Percentiles rank a stretch among this genome's conserved stretches.
Conservation (phyloP, 2,329 filamentous ascomycete species). For the Botrytis aclada region DNA sequence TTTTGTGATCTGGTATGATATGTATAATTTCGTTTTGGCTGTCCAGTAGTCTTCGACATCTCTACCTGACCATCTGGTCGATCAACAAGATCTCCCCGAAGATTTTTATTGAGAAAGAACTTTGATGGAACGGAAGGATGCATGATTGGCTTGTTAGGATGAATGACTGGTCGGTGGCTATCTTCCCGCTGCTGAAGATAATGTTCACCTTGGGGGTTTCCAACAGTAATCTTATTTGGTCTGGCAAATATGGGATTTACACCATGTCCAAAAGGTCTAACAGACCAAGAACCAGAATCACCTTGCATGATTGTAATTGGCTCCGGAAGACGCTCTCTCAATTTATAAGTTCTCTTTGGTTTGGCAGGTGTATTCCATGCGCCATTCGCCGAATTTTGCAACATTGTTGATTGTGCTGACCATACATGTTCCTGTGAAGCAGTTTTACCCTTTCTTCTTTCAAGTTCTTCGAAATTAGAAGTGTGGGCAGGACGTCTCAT, state of each 20-base stretch:
- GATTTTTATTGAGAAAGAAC: slow-evolving; percentile 15
- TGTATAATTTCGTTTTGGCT: slow-evolving; percentile 8
- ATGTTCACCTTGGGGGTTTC: slow-evolving; percentile 22
- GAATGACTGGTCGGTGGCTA: slow-evolving; percentile 32
- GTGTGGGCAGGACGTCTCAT: background rate
- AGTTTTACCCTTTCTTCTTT: slow-evolving; percentile 12
- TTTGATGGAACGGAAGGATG: slow-evolving; percentile 28
- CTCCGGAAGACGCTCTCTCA: slow-evolving; percentile 30
- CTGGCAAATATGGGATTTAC: slow-evolving; percentile 33
- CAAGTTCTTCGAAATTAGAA: slow-evolving; percentile 19
- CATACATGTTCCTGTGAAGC: slow-evolving; percentile 21
- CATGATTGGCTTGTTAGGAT: slow-evolving; percentile 25
- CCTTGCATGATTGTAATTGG: slow-evolving; percentile 36
- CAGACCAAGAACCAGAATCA: slow-evolving; percentile 33
- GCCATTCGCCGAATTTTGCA: slow-evolving; percentile 32
- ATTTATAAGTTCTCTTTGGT: slow-evolving; percentile 10
- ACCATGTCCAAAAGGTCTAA: slow-evolving; percentile 36
- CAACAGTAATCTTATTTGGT: slow-evolving; percentile 29
- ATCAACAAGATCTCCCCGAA: background rate
- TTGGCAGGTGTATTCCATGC: slow-evolving; percentile 30
- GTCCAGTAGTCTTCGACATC: background rate
- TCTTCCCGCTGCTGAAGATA: slow-evolving; percentile 30
- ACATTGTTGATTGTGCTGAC: slow-evolving; percentile 22
- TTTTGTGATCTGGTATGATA: slow-evolving; percentile 15
- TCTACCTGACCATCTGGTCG: slow-evolving; percentile 1